These are phyloP conservation scores for Lolium perenne DNA, from an alignment of 176 grass and related monocot genomes.

Conservation along the genomic window DNA sequence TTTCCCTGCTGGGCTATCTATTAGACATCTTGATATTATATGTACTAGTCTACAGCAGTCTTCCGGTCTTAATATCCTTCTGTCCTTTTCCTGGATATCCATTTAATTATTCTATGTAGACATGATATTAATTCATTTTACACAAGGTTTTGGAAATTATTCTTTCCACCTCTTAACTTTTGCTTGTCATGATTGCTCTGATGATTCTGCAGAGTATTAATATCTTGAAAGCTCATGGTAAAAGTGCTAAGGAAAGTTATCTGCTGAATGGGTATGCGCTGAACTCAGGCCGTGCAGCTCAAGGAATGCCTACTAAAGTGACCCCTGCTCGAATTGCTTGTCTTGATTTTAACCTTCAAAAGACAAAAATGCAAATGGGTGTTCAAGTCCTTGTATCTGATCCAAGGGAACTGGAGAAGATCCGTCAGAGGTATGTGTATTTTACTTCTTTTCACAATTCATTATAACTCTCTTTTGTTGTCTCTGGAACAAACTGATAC, in stretches of 20 bases:
- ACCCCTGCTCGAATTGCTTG: background rate
- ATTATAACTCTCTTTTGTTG: background rate
- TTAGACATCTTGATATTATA: background rate
- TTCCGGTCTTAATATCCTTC: too few relatives aligned
- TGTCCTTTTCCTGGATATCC: background rate
- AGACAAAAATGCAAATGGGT: conserved; percentile 89
- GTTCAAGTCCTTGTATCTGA: conserved; percentile 90
- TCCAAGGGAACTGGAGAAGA: conserved; percentile 63
- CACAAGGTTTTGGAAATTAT: background rate
- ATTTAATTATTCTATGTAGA: background rate
- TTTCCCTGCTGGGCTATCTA: conserved; percentile 7
- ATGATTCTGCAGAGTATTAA: conserved; percentile 70
- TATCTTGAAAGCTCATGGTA: conserved; percentile 69
- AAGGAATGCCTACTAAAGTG: background rate
- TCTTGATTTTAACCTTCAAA: background rate
- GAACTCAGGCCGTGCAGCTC: background rate
- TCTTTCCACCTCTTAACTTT: background rate
- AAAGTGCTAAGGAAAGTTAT: background rate
- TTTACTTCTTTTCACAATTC: background rate
- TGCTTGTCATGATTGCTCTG: conserved; percentile 5
- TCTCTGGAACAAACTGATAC: background rate
- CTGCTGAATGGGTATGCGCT: background rate
- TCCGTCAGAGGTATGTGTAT: background rate
- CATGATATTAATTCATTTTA: background rate
- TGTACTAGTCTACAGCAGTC: background rate